phyloP scores from a whole-genome alignment of 768 basidiomycete genomes.

The Lentinula edodes region DNA sequence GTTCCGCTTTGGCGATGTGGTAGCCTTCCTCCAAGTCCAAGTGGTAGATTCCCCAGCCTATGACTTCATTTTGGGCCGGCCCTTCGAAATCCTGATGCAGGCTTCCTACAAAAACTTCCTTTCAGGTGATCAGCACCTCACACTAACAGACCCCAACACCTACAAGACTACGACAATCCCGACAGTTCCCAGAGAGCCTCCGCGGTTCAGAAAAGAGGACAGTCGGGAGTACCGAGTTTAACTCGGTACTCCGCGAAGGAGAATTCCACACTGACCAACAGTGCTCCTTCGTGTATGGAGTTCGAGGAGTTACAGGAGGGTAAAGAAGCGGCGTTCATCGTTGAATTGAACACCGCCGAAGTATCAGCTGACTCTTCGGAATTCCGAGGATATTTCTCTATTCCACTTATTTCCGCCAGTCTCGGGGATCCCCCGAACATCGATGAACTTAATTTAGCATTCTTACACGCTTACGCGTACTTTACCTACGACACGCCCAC shows the following conservation, averaged over 20 bases:
- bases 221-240: background rate
- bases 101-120: background rate
- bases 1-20: background rate
- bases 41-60: slow-evolving; percentile 8
- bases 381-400: background rate
- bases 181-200: background rate
- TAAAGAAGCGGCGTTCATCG: slow-evolving; percentile 4
- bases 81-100: slow-evolving; percentile 8
- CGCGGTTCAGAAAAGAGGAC: background rate
- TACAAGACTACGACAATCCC: background rate
- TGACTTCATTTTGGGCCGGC: slow-evolving; percentile 8
- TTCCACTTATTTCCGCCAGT: background rate
- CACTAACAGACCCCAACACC: slow-evolving; percentile 1
- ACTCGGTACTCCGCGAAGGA: background rate
- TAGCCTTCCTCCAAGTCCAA: slow-evolving; percentile 11
- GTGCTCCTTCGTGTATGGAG: background rate
- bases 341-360: background rate
- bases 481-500: background rate
- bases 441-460: background rate
- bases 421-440: background rate
- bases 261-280: background rate
- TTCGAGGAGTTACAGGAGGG: slow-evolving; percentile 6
- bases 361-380: background rate
- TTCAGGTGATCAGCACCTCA: background rate
- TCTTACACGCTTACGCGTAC: background rate